Evolutionary conservation across 352 stramenopile genomes (phyloP).

Genomic region (Chrysophaeum taylorii): DNA sequence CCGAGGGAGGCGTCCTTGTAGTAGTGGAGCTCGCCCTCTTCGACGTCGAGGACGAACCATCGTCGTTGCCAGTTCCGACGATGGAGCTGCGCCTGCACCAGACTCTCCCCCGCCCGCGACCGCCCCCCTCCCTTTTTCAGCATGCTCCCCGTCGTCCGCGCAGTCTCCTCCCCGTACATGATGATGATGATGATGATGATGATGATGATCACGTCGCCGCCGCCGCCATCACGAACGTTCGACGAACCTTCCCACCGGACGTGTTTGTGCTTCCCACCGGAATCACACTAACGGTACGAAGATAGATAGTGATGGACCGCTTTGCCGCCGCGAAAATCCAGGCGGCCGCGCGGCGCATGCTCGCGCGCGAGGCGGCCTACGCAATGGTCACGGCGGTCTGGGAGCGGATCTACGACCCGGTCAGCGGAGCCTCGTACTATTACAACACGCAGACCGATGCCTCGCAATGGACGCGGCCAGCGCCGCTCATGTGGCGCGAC

Average conservation of each 20-base stretch:
- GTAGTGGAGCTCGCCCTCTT: not conserved
- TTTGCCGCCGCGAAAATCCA: too few relatives aligned
- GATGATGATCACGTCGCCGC: too few relatives aligned
- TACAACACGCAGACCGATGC: not conserved
- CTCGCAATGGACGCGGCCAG: not conserved
- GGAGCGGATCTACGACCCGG: slow-evolving; percentile 11
- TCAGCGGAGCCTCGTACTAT: not conserved
- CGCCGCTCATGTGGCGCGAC: slow-evolving; percentile 11
- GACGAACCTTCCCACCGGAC: too few relatives aligned
- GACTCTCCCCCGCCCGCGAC: not conserved
- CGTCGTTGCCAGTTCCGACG: not conserved
- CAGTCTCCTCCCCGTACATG: too few relatives aligned
- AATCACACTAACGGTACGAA: too few relatives aligned
- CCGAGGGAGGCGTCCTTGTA: not conserved
- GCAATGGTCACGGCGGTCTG: not conserved
- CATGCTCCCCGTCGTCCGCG: too few relatives aligned
- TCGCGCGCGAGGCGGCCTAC: not conserved
- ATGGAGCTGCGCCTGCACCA: too few relatives aligned
- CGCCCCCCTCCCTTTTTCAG: not conserved
- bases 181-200: too few relatives aligned
- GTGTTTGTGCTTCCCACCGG: too few relatives aligned
- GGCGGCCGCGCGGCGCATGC: not conserved
- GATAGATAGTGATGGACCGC: too few relatives aligned
- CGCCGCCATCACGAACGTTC: too few relatives aligned
- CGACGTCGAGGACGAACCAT: not conserved